Evolutionary conservation across 106 monocot species (phyloP), one percentile per base, ranked within the genome.

Genomic region (Xerophyta viscosa): DNA sequence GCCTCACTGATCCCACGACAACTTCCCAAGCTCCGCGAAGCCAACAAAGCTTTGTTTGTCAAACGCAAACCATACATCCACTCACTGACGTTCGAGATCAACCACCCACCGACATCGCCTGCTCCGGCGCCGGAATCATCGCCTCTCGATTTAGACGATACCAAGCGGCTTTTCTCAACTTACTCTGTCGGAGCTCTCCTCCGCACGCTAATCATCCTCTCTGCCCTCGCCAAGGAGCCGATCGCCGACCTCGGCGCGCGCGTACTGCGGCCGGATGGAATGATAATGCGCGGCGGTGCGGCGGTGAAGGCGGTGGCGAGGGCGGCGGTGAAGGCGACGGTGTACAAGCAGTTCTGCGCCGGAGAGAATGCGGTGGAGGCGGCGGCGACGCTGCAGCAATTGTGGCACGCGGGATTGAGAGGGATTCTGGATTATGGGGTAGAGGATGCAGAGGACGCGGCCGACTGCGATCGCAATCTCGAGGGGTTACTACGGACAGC

Each of bases 351-450:
- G 25, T 96, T 96, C 65, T 89, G 84, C 56, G 89, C 85, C 2
- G 89, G 96, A 8, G 75, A 77, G 71, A 66, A 50, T 12, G 31
- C 48, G 19, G 78, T 61, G 31, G 81, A 81, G 67, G 88, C 81
- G 9, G 64, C 39, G 22, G 25, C 23, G 65, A 82, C 85, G 29
- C 69, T 89, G 57, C 8, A 54, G 52, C 41, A 23, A 53, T 52
- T 96, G 14, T 81, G 82, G 85, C 67, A 29, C 10, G 23, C 25
- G 33, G 85, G 96, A 24, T 21, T 96, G 66, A 37, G 73, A 27
- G 81, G 73, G 54, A 82, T 96, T 31, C 68, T 96, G 30, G 88
- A 96, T 60, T 96, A 82, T 68, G 78, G 85, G 7, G 64, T 81
- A 6, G 96, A 96, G 65, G 96, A 96, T 65, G 88, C 84, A 6